Conservation (phyloP, 2,329 filamentous ascomycete species). For the Penicillium capsulatum region DNA sequence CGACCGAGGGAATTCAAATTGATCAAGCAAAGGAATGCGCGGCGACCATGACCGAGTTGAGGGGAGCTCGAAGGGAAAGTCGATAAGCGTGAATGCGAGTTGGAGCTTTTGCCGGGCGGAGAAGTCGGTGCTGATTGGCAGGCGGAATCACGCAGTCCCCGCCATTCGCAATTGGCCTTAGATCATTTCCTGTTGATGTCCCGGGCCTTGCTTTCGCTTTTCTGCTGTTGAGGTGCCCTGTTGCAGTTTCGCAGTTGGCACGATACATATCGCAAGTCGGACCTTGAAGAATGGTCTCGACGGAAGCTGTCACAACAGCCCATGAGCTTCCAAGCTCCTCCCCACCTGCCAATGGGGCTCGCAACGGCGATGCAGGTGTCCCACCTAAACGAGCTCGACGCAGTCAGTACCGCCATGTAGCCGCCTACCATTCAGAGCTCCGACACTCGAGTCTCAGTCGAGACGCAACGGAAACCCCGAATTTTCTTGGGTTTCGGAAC, state of each 20-base stretch:
- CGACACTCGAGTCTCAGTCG: constrained; percentile 80
- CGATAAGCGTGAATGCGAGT: too few species aligned
- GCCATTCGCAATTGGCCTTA: too few species aligned
- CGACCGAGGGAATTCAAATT: constrained; percentile 2
- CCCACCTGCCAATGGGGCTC: constrained; percentile 7
- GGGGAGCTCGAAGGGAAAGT: constrained; percentile 11
- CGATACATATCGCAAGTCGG: too few species aligned
- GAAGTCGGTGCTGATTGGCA: too few species aligned
- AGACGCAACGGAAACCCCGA: constrained; percentile 69
- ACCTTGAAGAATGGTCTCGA: constrained; percentile 16
- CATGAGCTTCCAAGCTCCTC: constrained; percentile 8
- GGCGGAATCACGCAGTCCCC: too few species aligned
- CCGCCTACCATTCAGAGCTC: constrained; percentile 70
- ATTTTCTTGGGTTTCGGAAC: constrained; percentile 91
- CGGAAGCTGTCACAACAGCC: constrained; percentile 13
- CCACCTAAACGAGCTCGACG: constrained; percentile 32
- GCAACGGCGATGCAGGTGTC: constrained; percentile 4
- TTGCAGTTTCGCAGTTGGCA: too few species aligned
- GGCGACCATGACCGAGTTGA: too few species aligned
- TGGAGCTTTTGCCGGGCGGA: constrained; percentile 11
- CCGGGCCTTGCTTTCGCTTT: neutral
- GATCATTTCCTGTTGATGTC: neutral
- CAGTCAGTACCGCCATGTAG: constrained; percentile 85
- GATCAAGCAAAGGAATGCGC: neutral
- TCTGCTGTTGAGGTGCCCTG: too few species aligned